These are phyloP conservation scores for Xanthoconium separans DNA, from an alignment of 1,284 basidiomycete species.

Conservation along the genomic window DNA sequence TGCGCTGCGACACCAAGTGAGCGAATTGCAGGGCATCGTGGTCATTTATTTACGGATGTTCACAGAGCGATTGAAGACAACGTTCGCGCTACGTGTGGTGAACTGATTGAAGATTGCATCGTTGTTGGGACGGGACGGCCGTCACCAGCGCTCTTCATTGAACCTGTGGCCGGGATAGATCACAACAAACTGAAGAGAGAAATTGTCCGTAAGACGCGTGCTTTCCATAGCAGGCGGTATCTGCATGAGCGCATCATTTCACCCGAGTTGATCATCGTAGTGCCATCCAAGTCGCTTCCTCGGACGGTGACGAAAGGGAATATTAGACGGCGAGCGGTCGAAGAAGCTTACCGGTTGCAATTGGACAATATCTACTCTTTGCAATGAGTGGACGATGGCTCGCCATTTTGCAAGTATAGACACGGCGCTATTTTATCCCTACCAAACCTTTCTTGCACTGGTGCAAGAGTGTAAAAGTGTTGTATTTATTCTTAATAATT, in stretches of 20 bases:
- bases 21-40: slow-evolving; percentile 9
- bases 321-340: slow-evolving; percentile 62
- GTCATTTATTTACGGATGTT: slow-evolving; percentile 8
- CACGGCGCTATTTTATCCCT: not conserved
- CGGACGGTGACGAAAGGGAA: slow-evolving; percentile 70
- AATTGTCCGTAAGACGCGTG: slow-evolving; percentile 61
- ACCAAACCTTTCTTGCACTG: not conserved
- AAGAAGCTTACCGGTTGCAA: slow-evolving; percentile 43
- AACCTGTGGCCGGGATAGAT: slow-evolving; percentile 50
- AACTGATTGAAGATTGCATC: slow-evolving; percentile 58
- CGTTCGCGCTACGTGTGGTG: slow-evolving; percentile 51
- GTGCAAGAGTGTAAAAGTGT: not conserved
- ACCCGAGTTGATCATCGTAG: slow-evolving; percentile 54
- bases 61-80: slow-evolving; percentile 69
- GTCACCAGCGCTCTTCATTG: slow-evolving; percentile 67
- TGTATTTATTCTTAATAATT: not conserved
- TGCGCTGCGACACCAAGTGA: slow-evolving; percentile 72
- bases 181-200: slow-evolving; percentile 56
- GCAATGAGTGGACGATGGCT: not conserved
- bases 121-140: slow-evolving; percentile 66
- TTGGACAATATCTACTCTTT: not conserved
- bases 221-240: slow-evolving; percentile 64
- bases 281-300: slow-evolving; percentile 53
- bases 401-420: no score
- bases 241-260: slow-evolving; percentile 64